A percentile compares a stretch with the other conserved stretches of the same genome.
Conservation (phyloP, 495 filamentous ascomycete genomes). For the Penicillium turbatum region DNA sequence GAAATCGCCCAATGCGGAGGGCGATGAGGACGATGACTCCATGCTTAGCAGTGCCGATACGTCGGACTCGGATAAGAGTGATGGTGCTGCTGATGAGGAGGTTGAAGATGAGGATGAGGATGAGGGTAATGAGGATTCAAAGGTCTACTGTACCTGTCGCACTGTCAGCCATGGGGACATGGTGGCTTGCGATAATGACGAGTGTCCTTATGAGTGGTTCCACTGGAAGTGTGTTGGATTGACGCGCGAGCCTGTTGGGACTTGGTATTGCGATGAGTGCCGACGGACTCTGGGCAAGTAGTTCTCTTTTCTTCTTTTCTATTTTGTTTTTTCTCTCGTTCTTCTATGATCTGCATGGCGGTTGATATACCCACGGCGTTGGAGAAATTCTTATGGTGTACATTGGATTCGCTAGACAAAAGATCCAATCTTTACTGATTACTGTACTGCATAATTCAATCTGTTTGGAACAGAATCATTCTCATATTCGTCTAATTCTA, state of each 20-base stretch:
- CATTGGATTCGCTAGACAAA: neutral
- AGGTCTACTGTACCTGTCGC: conserved; percentile 89
- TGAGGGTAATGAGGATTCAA: conserved; percentile 81
- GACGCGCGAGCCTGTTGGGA: conserved; percentile 81
- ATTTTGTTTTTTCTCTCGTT: no score
- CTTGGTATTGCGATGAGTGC: conserved; percentile 90
- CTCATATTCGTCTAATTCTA: neutral
- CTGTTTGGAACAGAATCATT: neutral
- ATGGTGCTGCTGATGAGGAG: conserved; percentile 46
- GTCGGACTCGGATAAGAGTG: conserved; percentile 46
- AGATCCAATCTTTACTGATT: neutral
- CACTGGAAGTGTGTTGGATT: conserved; percentile 95
- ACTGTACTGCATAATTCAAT: neutral
- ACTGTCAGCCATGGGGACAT: conserved; percentile 93
- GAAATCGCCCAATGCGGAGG: conserved; percentile 58
- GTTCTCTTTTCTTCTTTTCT: conserved; percentile 1
- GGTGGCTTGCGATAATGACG: conserved; percentile 95
- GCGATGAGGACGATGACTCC: conserved; percentile 63
- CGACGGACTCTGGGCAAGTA: conserved; percentile 54
- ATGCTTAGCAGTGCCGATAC: conserved; percentile 49
- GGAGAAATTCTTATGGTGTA: neutral
- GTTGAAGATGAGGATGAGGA: conserved; percentile 70
- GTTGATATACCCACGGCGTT: conserved; percentile 24
- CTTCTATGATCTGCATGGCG: conserved; percentile 8
- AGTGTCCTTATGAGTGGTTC: conserved; percentile 95